Conservation (phyloP, 2,329 filamentous ascomycete genomes). For the Emydomyces testavorans region DNA sequence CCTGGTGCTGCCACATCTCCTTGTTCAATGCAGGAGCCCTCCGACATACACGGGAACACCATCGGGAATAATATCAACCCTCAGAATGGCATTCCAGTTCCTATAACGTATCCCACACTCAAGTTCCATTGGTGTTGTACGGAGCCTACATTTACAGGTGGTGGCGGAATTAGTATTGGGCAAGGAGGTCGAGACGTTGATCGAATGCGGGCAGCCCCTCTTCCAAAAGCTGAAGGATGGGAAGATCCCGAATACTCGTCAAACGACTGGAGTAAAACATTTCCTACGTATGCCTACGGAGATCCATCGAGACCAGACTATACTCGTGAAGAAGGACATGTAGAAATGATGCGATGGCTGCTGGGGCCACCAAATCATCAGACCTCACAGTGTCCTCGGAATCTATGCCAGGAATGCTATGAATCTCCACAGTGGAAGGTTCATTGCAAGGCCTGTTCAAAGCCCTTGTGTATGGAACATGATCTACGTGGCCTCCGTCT, state of each 20-base stretch:
- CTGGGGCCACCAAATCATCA: slow-evolving; percentile 38
- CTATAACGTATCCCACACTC: slow-evolving; percentile 37
- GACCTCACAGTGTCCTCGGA: slow-evolving; percentile 43
- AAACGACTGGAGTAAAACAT: slow-evolving; percentile 33
- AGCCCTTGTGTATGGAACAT: slow-evolving; percentile 48
- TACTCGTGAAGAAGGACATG: slow-evolving; percentile 30
- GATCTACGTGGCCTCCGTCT: slow-evolving; percentile 47
- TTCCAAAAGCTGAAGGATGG: slow-evolving; percentile 44
- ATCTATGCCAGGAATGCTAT: slow-evolving; percentile 48
- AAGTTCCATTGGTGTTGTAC: slow-evolving; percentile 51
- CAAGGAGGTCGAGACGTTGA: slow-evolving; percentile 45
- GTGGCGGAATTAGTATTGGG: slow-evolving; percentile 47
- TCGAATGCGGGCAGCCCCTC: slow-evolving; percentile 45
- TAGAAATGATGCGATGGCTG: slow-evolving; percentile 38
- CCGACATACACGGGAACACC: slow-evolving; percentile 20
- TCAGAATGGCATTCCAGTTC: slow-evolving; percentile 27
- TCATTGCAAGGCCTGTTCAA: slow-evolving; percentile 47
- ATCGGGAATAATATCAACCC: slow-evolving; percentile 16
- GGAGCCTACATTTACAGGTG: slow-evolving; percentile 49
- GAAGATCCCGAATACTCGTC: slow-evolving; percentile 44
- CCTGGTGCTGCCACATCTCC: slow-evolving; percentile 45
- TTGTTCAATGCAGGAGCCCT: slow-evolving; percentile 47
- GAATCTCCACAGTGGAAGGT: slow-evolving; percentile 49
- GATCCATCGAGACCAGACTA: slow-evolving; percentile 32
- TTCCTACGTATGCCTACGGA: slow-evolving; percentile 32